Percentiles rank a stretch among this genome's conserved stretches.
Evolutionary conservation across 306 rosid species (phyloP).

Genomic region (Quercus glauca): DNA sequence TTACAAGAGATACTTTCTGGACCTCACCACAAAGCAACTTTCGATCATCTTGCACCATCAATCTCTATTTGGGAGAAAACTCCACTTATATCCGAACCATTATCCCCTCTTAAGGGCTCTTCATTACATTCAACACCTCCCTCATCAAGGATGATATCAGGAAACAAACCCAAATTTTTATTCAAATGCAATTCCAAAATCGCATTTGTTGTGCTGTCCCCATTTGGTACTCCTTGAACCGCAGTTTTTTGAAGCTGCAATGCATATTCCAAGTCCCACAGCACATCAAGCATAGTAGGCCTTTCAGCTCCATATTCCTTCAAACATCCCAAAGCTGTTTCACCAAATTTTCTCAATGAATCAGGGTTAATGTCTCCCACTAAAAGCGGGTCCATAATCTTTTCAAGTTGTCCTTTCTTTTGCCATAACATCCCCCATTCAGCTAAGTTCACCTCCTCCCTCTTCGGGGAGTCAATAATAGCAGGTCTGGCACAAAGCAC

Average conservation of each 20-base stretch:
- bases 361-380: slow-evolving; percentile 29
- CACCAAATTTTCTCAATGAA: slow-evolving; percentile 40
- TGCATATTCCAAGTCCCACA: slow-evolving; percentile 59
- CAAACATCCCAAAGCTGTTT: slow-evolving; percentile 36
- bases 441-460: slow-evolving; percentile 42
- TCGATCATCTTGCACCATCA: slow-evolving; percentile 26
- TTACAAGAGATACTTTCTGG: no score
- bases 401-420: slow-evolving; percentile 33
- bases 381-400: slow-evolving; percentile 37
- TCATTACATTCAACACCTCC: slow-evolving; percentile 22
- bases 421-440: slow-evolving; percentile 51
- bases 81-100: slow-evolving; percentile 16
- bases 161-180: slow-evolving; percentile 30
- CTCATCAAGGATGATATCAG: slow-evolving; percentile 19
- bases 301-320: slow-evolving; percentile 43
- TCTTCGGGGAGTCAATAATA: slow-evolving; percentile 24
- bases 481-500: slow-evolving; percentile 53
- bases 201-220: slow-evolving; percentile 33
- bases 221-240: slow-evolving; percentile 12
- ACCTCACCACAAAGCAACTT: no score
- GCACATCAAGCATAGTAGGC: slow-evolving; percentile 47
- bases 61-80: slow-evolving; percentile 39
- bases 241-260: slow-evolving; percentile 46
- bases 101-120: slow-evolving; percentile 11
- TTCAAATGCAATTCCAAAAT: slow-evolving; percentile 28